These are phyloP conservation scores for Calocybe cyanea DNA, from an alignment of 768 basidiomycete species.

Conservation along the genomic window DNA sequence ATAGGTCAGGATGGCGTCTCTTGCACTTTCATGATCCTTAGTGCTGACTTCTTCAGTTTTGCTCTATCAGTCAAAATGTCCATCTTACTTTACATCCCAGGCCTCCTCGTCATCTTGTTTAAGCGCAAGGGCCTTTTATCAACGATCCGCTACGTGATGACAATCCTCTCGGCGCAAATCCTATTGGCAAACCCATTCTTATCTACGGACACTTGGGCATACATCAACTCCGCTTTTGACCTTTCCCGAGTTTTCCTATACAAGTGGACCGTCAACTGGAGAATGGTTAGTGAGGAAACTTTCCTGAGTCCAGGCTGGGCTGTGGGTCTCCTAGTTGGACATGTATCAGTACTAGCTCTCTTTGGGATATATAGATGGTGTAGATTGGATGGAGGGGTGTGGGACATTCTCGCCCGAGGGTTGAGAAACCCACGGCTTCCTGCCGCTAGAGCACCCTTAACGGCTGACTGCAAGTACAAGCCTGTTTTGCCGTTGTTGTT, in stretches of 20 bases:
- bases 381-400: conserved; percentile 62
- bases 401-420: conserved; percentile 50
- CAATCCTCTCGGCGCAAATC: conserved; percentile 48
- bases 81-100: conserved; percentile 84
- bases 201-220: conserved; percentile 51
- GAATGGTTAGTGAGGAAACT: conserved; percentile 71
- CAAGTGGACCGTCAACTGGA: conserved; percentile 99
- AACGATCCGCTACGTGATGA: conserved; percentile 48
- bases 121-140: conserved; percentile 59
- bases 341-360: conserved; percentile 50
- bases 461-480: conserved; percentile 59
- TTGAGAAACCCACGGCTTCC: conserved; percentile 47
- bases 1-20: conserved; percentile 54
- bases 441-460: conserved; percentile 46
- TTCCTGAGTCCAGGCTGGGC: conserved; percentile 71
- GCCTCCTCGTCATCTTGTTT: conserved; percentile 77
- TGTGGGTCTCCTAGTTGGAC: conserved; percentile 58
- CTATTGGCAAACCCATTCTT: conserved; percentile 73
- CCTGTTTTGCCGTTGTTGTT: neutral
- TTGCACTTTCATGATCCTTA: neutral
- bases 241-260: conserved; percentile 86
- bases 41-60: conserved; percentile 36
- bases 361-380: conserved; percentile 83
- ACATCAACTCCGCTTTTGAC: conserved; percentile 79
- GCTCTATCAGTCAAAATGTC: conserved; percentile 97